phyloP scores from a whole-genome alignment of 129 eudicot species.

The Sambucus nigra region DNA sequence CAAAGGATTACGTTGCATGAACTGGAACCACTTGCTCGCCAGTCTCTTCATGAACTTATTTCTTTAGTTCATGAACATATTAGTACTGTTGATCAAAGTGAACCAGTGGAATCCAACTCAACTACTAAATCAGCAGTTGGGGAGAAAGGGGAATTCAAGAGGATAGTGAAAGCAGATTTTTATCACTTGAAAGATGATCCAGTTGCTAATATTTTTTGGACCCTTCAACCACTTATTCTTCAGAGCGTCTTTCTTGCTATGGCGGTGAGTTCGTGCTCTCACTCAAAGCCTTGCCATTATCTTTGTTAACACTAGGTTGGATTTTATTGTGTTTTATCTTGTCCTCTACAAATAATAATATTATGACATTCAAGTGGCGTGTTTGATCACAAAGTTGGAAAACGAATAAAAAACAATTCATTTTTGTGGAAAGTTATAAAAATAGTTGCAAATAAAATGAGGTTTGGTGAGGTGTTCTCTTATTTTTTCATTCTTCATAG shows the following conservation, averaged over 20 bases:
- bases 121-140: constrained; percentile 23
- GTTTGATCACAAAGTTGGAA: no score
- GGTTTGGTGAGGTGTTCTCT: no score
- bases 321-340: not conserved
- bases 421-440: no score
- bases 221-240: constrained; percentile 54
- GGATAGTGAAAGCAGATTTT: constrained; percentile 20
- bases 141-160: constrained; percentile 25
- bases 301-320: not conserved
- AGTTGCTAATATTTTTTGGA: constrained; percentile 66
- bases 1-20: constrained; percentile 34
- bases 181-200: constrained; percentile 60
- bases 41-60: constrained; percentile 67
- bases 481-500: no score
- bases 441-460: no score
- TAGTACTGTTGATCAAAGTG: constrained; percentile 32
- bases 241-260: constrained; percentile 60
- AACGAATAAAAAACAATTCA: no score
- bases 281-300: not conserved
- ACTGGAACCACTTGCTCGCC: constrained; percentile 47
- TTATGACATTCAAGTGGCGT: no score
- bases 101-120: constrained; percentile 23
- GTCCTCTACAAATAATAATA: not conserved
- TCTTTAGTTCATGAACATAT: constrained; percentile 71
- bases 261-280: constrained; percentile 57